Percentiles rank a stretch among this genome's conserved stretches.
These are phyloP conservation scores for Nicotiana noctiflora DNA, from an alignment of 257 asterid genomes.

Conservation along the genomic window DNA sequence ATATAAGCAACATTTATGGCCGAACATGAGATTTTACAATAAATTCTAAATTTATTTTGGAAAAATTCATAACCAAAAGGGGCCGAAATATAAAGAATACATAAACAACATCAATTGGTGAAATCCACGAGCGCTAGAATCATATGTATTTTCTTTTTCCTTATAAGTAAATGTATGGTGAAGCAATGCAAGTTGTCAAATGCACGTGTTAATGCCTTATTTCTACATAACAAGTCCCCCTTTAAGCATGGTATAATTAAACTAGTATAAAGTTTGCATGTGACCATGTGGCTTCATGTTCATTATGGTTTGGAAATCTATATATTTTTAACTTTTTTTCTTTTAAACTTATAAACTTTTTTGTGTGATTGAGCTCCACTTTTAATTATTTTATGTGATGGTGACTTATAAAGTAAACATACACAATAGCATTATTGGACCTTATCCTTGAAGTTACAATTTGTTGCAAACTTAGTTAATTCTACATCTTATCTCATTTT, in stretches of 20 bases:
- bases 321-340: not conserved
- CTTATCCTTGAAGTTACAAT: not conserved
- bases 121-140: not conserved
- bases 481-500: not conserved
- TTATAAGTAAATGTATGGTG: not conserved
- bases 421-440: not conserved
- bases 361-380: not conserved
- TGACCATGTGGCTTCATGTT: conserved; percentile 2
- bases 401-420: not conserved
- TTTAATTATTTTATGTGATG: not conserved
- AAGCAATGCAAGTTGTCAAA: not conserved
- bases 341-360: not conserved
- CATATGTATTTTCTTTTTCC: not conserved
- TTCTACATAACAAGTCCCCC: not conserved
- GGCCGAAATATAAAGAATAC: not conserved
- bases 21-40: no score
- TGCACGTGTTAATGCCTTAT: not conserved
- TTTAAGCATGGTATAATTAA: not conserved
- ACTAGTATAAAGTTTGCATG: not conserved
- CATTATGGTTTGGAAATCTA: not conserved
- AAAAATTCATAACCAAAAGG: no score
- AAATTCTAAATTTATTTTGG: no score
- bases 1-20: no score
- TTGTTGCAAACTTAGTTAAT: not conserved
- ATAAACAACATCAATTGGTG: not conserved